Conservation (phyloP, 1,284 basidiomycete species). For the Hypsizygus ulmarius region DNA sequence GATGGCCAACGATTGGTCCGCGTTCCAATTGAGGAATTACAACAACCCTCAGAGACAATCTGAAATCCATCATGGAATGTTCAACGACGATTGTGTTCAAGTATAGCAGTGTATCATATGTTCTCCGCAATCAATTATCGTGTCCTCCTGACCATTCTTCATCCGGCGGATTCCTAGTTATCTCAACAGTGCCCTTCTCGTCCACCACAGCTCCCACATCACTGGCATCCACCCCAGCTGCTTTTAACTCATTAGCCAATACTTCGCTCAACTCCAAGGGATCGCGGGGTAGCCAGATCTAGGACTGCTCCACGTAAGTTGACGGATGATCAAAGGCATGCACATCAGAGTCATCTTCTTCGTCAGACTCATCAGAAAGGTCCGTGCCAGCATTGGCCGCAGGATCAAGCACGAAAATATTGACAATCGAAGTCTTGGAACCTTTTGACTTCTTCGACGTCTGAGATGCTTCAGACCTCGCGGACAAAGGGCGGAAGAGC, state of each 20-base stretch:
- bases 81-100: background rate
- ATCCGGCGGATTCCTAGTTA: conserved; percentile 48
- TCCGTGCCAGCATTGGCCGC: conserved; percentile 26
- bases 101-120: background rate
- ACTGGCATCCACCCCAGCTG: conserved; percentile 43
- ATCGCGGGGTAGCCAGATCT: conserved; percentile 67
- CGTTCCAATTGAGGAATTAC: conserved; percentile 55
- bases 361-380: conserved; percentile 25
- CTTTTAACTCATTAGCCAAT: conserved; percentile 47
- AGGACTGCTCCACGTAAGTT: conserved; percentile 56
- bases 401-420: conserved; percentile 20
- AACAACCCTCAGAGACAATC: conserved; percentile 6
- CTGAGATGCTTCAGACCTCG: conserved; percentile 19
- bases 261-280: conserved; percentile 52
- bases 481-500: conserved; percentile 8
- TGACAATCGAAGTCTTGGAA: conserved; percentile 3
- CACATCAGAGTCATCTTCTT: conserved; percentile 33
- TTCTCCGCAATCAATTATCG: conserved; percentile 23
- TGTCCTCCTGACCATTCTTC: conserved; percentile 45
- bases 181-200: conserved; percentile 49
- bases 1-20: conserved; percentile 51
- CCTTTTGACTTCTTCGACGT: conserved; percentile 11
- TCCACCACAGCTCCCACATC: conserved; percentile 51
- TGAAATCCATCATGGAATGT: background rate
- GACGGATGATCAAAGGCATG: conserved; percentile 64